phyloP scores from a whole-genome alignment of 306 rosid species.

The Purshia tridentata region DNA sequence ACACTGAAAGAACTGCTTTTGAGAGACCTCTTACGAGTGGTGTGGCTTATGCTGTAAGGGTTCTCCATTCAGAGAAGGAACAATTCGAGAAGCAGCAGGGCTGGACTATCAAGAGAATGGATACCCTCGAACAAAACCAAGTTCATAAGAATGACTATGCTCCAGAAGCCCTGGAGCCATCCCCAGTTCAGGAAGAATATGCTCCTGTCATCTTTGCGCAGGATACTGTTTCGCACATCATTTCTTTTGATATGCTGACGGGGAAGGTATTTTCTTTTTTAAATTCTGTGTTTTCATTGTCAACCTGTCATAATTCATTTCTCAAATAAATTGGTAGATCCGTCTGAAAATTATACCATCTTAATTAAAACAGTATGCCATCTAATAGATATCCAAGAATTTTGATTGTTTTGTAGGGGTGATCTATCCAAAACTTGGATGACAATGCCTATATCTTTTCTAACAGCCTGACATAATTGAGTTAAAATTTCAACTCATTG shows the following conservation, averaged over 20 bases:
- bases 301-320: background rate
- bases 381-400: background rate
- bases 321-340: background rate
- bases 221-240: slow-evolving; percentile 85
- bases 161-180: slow-evolving; percentile 71
- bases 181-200: slow-evolving; percentile 81
- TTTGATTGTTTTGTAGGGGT: background rate
- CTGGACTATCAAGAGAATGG: slow-evolving; percentile 96
- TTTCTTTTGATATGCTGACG: slow-evolving; percentile 79
- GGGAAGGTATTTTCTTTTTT: slow-evolving; percentile 63
- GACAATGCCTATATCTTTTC: background rate
- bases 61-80: slow-evolving; percentile 91
- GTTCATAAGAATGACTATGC: slow-evolving; percentile 70
- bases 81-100: slow-evolving; percentile 96
- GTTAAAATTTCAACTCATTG: background rate
- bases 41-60: slow-evolving; percentile 98
- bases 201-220: slow-evolving; percentile 99
- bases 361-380: background rate
- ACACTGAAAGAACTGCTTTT: slow-evolving; percentile 94
- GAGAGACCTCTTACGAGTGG: slow-evolving; percentile 99
- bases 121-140: slow-evolving; percentile 70
- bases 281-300: background rate
- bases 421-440: background rate
- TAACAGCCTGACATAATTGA: slow-evolving; percentile 1
- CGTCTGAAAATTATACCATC: background rate